phyloP scores from a whole-genome alignment of 2,329 filamentous ascomycete species.

The Didymellaceae sp. region DNA sequence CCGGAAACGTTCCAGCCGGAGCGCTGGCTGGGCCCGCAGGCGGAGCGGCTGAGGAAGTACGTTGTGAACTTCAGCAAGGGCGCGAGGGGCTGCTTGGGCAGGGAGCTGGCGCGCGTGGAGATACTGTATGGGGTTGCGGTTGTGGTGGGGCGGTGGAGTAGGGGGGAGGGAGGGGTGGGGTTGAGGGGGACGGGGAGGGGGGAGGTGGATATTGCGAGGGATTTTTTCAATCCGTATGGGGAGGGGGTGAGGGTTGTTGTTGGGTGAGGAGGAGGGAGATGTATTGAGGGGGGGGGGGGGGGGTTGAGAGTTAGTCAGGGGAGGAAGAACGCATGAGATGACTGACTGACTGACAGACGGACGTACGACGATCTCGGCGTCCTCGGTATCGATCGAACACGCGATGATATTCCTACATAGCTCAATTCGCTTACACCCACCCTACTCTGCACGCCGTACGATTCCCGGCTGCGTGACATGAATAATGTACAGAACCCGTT shows the following conservation, averaged over 20 bases:
- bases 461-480: too few relatives aligned
- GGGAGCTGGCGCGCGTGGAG: constrained; percentile 42
- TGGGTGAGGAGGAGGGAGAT: too few relatives aligned
- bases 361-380: too few relatives aligned
- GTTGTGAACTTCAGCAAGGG: constrained; percentile 50
- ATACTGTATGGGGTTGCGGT: constrained; percentile 25
- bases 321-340: too few relatives aligned
- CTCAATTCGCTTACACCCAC: too few relatives aligned
- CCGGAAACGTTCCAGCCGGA: constrained; percentile 32
- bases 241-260: too few relatives aligned
- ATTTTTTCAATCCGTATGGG: constrained; percentile 34
- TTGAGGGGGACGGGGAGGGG: constrained; percentile 30
- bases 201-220: constrained; percentile 29
- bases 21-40: constrained; percentile 33
- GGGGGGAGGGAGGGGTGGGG: constrained; percentile 14
- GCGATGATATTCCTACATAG: too few relatives aligned
- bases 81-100: constrained; percentile 51
- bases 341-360: too few relatives aligned
- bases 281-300: too few relatives aligned
- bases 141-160: constrained; percentile 11
- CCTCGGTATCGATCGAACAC: too few relatives aligned
- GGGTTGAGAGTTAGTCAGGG: too few relatives aligned
- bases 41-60: constrained; percentile 37
- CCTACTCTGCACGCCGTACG: too few relatives aligned
- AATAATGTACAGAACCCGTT: constrained; percentile 5